Evolutionary conservation across 768 basidiomycete genomes (phyloP), one percentile per base, ranked within the genome.

Genomic region (Amanita phalloides): DNA sequence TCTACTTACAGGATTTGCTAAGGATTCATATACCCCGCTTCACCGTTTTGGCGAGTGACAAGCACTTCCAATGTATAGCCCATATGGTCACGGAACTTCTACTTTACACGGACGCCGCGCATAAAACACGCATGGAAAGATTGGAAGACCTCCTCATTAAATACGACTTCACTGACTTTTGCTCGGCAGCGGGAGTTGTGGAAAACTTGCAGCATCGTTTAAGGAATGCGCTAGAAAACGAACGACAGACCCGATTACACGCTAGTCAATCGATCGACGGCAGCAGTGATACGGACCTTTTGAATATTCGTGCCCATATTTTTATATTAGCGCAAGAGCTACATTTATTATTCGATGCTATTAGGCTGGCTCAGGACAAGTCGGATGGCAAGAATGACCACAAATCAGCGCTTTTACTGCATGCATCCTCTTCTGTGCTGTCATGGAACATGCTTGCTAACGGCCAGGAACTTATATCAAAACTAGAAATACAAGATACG

Each of bases 381-480:
- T 76, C 68, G 45, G 79, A 80, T 56, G 75, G 80, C 56, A 77
- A 67, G 53, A 73, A 78, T 4, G 84, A 86, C 56, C 79, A 84
- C 56, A 89, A 88, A 60, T 86, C 87, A 1, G 88, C 90, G 1
- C 72, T 92, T 43, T 75, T 89, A 48, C 67, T 95, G 28, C 84
- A 88, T 54, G 85, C 90, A 0, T 82, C 81, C 5, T 90, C 90
- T 0, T 78, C 82, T 5, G 87, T 92, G 63, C 84, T 98, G 43
- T 90, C 88, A 0, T 98, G 93, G 92, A 77, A 76, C 54, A 93
- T 97, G 90, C 68, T 95, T 13, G 86, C 85, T 60, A 77, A 84
- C 42, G 69, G 78, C 37, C 71, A 76, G 45, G 80, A 84, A 39
- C 71, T 94, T 41, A 73, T 95, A 1, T 83, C 90, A 36, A 95